Percentiles rank a stretch among this genome's conserved stretches.
These are phyloP conservation scores for Ochromonas danica DNA, from an alignment of 108 stramenopile species.

Conservation along the genomic window DNA sequence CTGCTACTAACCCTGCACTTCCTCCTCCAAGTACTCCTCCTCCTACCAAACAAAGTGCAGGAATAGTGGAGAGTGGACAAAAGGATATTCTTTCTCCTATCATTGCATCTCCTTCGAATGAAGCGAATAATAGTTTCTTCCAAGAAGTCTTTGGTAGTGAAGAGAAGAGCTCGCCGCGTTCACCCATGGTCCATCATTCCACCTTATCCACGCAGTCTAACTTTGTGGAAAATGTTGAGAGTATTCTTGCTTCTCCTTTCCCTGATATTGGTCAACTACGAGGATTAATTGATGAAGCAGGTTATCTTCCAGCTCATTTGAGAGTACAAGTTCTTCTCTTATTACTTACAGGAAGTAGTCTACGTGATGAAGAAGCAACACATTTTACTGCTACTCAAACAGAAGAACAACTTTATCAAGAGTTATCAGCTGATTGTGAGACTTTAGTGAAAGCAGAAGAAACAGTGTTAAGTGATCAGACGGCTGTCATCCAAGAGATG, in stretches of 20 bases:
- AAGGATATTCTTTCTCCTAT: neutral
- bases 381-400: slow-evolving; percentile 10
- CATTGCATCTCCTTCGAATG: neutral
- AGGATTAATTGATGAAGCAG: neutral
- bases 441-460: neutral
- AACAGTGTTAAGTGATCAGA: neutral
- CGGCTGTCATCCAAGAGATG: neutral
- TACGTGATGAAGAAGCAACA: slow-evolving; percentile 6
- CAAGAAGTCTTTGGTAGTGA: slow-evolving; percentile 6
- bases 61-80: too few relatives aligned
- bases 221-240: slow-evolving; percentile 3
- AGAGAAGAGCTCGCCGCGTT: neutral
- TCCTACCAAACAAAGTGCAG: too few relatives aligned
- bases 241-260: neutral
- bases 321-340: neutral
- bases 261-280: slow-evolving; percentile 14
- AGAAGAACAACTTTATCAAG: neutral
- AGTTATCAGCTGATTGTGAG: neutral
- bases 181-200: neutral
- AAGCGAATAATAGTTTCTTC: neutral
- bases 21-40: neutral
- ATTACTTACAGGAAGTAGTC: neutral
- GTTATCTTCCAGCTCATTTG: neutral
- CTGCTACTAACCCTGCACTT: neutral
- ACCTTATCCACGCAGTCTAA: neutral